These are phyloP conservation scores for Lyophyllum atratum DNA, from an alignment of 768 basidiomycete genomes.

Conservation along the genomic window DNA sequence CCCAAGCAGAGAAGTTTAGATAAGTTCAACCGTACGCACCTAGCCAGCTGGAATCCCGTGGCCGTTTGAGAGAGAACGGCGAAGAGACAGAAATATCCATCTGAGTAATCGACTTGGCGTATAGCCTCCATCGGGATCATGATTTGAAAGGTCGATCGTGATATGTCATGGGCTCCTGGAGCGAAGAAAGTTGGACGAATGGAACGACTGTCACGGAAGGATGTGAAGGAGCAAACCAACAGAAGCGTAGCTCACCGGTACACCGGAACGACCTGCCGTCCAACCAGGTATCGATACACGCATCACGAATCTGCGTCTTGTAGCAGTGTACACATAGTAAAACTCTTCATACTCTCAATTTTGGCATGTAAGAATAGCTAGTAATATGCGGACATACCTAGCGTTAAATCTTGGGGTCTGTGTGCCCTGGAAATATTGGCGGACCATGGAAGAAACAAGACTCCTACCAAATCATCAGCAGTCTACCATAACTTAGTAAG, in stretches of 20 bases:
- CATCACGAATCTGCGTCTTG: too few species aligned
- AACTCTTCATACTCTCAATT: too few species aligned
- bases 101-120: not conserved
- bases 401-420: too few species aligned
- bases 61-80: not conserved
- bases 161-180: not conserved
- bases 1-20: not conserved
- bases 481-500: too few species aligned
- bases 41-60: too few species aligned
- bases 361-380: too few species aligned
- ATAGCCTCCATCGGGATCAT: not conserved
- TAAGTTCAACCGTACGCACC: not conserved
- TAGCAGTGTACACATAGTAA: too few species aligned
- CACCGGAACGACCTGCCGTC: not conserved
- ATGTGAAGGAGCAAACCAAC: not conserved
- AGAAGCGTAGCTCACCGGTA: not conserved
- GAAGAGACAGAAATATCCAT: not conserved
- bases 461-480: too few species aligned
- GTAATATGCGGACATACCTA: too few species aligned
- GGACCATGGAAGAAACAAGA: too few species aligned
- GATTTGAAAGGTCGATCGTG: not conserved
- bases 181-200: not conserved
- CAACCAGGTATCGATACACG: too few species aligned
- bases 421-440: too few species aligned
- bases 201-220: not conserved